Evolutionary conservation across 2,329 filamentous ascomycete species (phyloP), one percentile per base, ranked within the genome.

Genomic region (Ustulina deusta): DNA sequence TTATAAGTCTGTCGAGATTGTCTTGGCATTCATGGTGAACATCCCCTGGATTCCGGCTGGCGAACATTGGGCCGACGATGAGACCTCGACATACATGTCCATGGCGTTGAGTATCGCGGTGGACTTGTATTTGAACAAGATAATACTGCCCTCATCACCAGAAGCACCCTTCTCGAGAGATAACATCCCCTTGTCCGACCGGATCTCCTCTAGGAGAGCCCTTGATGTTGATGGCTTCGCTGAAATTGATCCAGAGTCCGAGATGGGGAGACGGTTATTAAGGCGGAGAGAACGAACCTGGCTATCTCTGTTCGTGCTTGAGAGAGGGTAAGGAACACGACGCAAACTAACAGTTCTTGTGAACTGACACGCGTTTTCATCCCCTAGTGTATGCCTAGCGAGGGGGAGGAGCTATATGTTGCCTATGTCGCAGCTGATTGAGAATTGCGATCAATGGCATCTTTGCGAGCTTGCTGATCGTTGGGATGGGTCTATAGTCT

Each of bases 11-110:
- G 89, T 92, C 6, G 91, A 93, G 75, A 92, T 93, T 63, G 88
- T 93, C 0, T 80, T 93, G 1, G 91, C 89, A 0, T 93, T 93
- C 74, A 90, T 93, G 87, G 85, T 92, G 36, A 92, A 92, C 68
- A 86, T 93, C 6, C 91, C 91, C 0, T 93, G 91, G 91, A 92
- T 93, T 85, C 87, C 87, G 34, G 89, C 89, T 1, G 89, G 89
- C 1, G 81, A 86, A 66, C 88, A 91, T 73, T 90, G 88, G 76
- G 89, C 89, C 10, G 90, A 93, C 70, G 91, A 93, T 68, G 90
- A 92, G 73, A 92, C 91, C 0, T 92, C 90, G 65, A 86, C 87
- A 48, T 93, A 91, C 71, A 87, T 93, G 61, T 87, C 90, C 1
- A 89, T 90, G 80, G 90, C 91, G 1, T 81, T 91, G 10, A 90